A percentile compares a stretch with the other conserved stretches of the same genome.
phyloP scores from a whole-genome alignment of 106 monocot genomes.

The Platanthera zijinensis region DNA sequence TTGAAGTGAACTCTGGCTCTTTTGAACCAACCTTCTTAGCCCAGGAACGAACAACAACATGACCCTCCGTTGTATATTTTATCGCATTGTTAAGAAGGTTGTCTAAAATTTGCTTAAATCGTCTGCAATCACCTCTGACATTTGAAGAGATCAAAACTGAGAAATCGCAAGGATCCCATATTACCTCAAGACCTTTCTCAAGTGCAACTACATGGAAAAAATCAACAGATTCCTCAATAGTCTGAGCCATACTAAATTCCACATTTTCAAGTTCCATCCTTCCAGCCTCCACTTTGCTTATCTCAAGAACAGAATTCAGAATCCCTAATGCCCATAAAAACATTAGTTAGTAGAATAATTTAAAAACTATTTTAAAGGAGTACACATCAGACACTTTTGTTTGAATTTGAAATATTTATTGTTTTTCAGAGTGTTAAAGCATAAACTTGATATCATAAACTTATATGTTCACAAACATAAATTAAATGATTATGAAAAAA shows the following conservation, averaged over 20 bases:
- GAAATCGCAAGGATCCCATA: slow-evolving; percentile 95
- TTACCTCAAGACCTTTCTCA: slow-evolving; percentile 66
- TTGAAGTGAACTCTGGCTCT: slow-evolving; percentile 5
- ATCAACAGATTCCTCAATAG: slow-evolving; percentile 71
- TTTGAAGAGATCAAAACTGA: slow-evolving; percentile 37
- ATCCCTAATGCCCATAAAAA: slow-evolving; percentile 38
- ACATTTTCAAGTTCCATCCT: slow-evolving; percentile 76
- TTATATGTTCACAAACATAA: neutral
- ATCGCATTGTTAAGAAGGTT: slow-evolving; percentile 83
- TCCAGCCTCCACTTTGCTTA: slow-evolving; percentile 82
- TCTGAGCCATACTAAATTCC: slow-evolving; percentile 67
- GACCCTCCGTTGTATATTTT: slow-evolving; percentile 73
- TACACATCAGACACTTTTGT: neutral
- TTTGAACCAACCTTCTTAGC: slow-evolving; percentile 23
- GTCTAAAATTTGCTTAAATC: slow-evolving; percentile 73
- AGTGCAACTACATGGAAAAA: slow-evolving; percentile 56
- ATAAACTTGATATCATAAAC: neutral
- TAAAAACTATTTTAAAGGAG: neutral
- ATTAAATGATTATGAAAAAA: neutral
- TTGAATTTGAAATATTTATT: neutral
- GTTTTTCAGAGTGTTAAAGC: neutral
- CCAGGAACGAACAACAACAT: slow-evolving; percentile 64
- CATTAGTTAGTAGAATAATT: neutral
- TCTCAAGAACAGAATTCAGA: slow-evolving; percentile 82
- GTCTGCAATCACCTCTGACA: slow-evolving; percentile 61